These are phyloP conservation scores for Linnemannia elongata DNA, from an alignment of 192 early-diverging fungal species.

Conservation along the genomic window DNA sequence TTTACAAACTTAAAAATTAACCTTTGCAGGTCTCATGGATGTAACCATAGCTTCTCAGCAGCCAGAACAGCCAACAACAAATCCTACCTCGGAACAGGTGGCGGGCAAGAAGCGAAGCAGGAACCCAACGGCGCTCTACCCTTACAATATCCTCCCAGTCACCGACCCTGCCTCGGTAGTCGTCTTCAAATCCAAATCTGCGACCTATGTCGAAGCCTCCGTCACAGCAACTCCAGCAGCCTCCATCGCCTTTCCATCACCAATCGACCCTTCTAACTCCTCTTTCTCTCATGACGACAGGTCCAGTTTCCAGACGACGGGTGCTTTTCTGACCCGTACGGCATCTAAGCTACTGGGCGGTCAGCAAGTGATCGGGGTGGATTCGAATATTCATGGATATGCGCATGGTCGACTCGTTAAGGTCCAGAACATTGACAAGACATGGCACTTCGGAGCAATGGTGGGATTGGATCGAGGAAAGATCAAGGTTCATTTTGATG, in stretches of 20 bases:
- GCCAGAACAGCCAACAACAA: not conserved
- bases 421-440: slow-evolving; percentile 56
- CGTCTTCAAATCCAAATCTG: not conserved
- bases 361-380: slow-evolving; percentile 52
- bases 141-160: not conserved
- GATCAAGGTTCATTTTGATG: slow-evolving; percentile 67
- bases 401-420: slow-evolving; percentile 56
- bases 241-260: not conserved
- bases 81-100: not conserved
- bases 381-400: slow-evolving; percentile 65
- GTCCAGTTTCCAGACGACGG: slow-evolving; percentile 58
- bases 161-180: not conserved
- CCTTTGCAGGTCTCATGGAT: not conserved
- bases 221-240: not conserved
- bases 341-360: slow-evolving; percentile 57
- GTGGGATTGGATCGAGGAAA: slow-evolving; percentile 57
- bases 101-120: slow-evolving; percentile 13
- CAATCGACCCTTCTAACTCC: not conserved
- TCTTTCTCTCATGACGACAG: not conserved
- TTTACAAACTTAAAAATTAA: too few species aligned
- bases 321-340: slow-evolving; percentile 65
- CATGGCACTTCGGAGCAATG: slow-evolving; percentile 63
- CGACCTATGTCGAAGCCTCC: not conserved
- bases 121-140: slow-evolving; percentile 23
- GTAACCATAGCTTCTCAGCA: not conserved